Percentiles rank a stretch among this genome's conserved stretches.
Evolutionary conservation across 2,329 filamentous ascomycete genomes (phyloP).

Genomic region (Cercospora nicotianae): DNA sequence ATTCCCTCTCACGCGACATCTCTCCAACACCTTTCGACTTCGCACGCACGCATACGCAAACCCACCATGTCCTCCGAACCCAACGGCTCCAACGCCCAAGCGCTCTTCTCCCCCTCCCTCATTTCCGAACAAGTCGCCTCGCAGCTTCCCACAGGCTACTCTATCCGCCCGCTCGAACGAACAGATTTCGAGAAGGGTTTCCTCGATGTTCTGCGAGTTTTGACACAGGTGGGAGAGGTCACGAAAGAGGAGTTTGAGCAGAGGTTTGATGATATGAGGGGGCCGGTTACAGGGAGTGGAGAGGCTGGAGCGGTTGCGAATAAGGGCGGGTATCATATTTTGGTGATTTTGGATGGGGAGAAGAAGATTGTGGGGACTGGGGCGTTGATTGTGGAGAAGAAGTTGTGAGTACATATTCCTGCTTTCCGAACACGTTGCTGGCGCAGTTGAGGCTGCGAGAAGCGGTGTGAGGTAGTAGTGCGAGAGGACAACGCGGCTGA

Average conservation of each 20-base stretch:
- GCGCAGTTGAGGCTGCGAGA: background rate
- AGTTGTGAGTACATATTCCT: constrained; percentile 67
- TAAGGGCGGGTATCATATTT: constrained; percentile 77
- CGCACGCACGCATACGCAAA: too few relatives aligned
- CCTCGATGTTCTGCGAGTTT: constrained; percentile 83
- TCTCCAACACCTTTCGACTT: too few relatives aligned
- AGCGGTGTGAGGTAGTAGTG: background rate
- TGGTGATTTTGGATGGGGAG: constrained; percentile 77
- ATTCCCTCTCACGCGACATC: background rate
- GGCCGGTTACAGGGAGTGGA: background rate
- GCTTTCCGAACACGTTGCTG: background rate
- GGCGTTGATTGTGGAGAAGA: constrained; percentile 86
- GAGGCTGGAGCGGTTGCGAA: constrained; percentile 39
- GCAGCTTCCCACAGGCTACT: constrained; percentile 77
- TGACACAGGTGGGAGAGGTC: constrained; percentile 92
- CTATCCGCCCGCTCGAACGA: constrained; percentile 73
- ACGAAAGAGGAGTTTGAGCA: constrained; percentile 70
- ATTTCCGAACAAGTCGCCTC: constrained; percentile 73
- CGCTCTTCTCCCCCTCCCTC: constrained; percentile 74
- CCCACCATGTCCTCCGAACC: constrained; percentile 13
- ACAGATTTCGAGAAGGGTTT: constrained; percentile 80
- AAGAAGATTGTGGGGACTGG: constrained; percentile 82
- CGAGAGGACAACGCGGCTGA: background rate
- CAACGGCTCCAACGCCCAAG: constrained; percentile 17
- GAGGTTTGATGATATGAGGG: constrained; percentile 77